Conservation (phyloP, 306 rosid genomes). For the Acmispon strigosus region DNA sequence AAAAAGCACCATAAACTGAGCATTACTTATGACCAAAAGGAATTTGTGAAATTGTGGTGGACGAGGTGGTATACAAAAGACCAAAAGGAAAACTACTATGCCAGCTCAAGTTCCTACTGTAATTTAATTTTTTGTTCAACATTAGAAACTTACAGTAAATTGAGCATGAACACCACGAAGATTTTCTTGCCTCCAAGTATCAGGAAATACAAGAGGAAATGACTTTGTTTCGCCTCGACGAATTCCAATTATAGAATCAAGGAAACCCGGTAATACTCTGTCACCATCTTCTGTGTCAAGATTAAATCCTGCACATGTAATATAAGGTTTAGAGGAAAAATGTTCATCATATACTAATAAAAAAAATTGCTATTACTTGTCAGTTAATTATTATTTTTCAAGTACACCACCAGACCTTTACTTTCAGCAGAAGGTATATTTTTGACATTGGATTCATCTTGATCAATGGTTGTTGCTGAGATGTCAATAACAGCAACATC, state of each 20-base stretch:
- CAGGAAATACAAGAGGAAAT: constrained; percentile 83
- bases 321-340: constrained; percentile 21
- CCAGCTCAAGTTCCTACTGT: background rate
- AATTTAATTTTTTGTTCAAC: background rate
- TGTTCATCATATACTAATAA: constrained; percentile 1
- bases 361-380: background rate
- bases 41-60: background rate
- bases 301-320: constrained; percentile 54
- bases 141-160: constrained; percentile 61
- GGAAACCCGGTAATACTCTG: constrained; percentile 69
- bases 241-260: constrained; percentile 72
- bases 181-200: constrained; percentile 82
- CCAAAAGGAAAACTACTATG: background rate
- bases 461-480: constrained; percentile 75
- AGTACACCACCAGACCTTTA: constrained; percentile 57
- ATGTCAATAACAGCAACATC: constrained; percentile 78
- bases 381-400: constrained; percentile 11
- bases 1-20: background rate
- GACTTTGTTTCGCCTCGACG: constrained; percentile 68
- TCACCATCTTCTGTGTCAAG: constrained; percentile 86
- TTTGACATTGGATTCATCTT: constrained; percentile 59
- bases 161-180: constrained; percentile 84
- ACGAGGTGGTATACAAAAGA: background rate
- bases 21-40: background rate
- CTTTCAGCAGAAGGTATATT: constrained; percentile 85